These are phyloP conservation scores for Fraxinus americana DNA, from an alignment of 257 asterid species.

Conservation along the genomic window DNA sequence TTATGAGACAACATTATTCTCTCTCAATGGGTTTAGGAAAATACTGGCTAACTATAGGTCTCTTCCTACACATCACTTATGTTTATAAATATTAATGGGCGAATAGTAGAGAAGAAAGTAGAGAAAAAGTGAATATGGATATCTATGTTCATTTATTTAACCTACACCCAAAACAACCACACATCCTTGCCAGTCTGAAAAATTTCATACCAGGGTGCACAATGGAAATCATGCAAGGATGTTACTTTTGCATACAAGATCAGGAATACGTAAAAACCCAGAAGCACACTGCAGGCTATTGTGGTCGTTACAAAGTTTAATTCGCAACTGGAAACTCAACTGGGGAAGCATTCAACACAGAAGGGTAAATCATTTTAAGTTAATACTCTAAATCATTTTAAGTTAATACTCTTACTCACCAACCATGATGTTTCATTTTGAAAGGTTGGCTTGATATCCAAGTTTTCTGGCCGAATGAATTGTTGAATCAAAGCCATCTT, in stretches of 20 bases:
- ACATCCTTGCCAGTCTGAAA: not conserved
- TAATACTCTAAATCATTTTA: too few species aligned
- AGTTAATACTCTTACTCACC: too few species aligned
- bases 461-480: constrained; percentile 81
- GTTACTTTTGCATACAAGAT: not conserved
- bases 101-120: not conserved
- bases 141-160: not conserved
- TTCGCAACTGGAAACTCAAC: constrained; percentile 9
- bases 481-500: constrained; percentile 84
- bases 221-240: not conserved
- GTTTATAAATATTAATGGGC: not conserved
- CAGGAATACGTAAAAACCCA: constrained; percentile 2
- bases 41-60: not conserved
- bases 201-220: not conserved
- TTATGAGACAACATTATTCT: not conserved
- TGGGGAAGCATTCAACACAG: not conserved
- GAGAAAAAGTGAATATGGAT: not conserved
- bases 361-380: not conserved
- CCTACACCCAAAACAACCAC: not conserved
- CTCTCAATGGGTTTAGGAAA: not conserved
- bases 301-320: not conserved
- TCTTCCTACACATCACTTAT: not conserved
- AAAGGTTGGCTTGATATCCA: constrained; percentile 76
- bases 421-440: constrained; percentile 88
- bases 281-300: not conserved